A percentile compares a stretch with the other conserved stretches of the same genome.
phyloP scores from a whole-genome alignment of 345 rosid genomes.

The Eucalyptus polybractea region DNA sequence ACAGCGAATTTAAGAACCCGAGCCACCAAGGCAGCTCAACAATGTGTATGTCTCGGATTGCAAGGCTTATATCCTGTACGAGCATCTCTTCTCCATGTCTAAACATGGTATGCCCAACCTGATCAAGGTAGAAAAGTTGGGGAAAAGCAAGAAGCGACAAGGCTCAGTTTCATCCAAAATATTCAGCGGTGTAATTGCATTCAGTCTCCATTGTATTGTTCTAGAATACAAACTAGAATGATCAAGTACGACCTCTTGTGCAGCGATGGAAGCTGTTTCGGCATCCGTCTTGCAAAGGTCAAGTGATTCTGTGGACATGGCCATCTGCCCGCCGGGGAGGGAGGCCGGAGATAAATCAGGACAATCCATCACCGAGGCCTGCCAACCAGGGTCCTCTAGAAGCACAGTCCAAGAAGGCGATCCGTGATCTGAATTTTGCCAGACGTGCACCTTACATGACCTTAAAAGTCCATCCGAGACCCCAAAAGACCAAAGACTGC shows the following conservation, averaged over 20 bases:
- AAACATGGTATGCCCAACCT: too few species aligned
- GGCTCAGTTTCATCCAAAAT: background rate
- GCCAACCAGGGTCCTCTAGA: background rate
- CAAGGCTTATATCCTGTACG: too few species aligned
- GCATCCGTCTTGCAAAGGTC: background rate
- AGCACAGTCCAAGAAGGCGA: background rate
- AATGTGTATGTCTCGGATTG: too few species aligned
- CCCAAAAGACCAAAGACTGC: background rate
- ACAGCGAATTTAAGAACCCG: too few species aligned
- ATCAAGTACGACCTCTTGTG: background rate
- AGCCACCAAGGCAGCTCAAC: too few species aligned
- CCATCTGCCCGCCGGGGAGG: background rate
- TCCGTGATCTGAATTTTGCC: background rate
- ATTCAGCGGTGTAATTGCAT: background rate
- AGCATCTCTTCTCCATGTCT: too few species aligned
- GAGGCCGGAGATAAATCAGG: background rate
- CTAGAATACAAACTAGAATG: background rate
- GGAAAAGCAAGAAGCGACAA: too few species aligned
- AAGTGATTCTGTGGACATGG: background rate
- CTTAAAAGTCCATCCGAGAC: background rate
- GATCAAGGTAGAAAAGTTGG: too few species aligned
- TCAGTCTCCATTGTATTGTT: background rate
- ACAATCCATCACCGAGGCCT: background rate
- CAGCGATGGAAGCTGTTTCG: background rate
- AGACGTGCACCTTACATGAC: background rate